A percentile compares a stretch with the other conserved stretches of the same genome.
Evolutionary conservation across 1,139 yeast species (phyloP).

Genomic region (Protomyces pachydermus): DNA sequence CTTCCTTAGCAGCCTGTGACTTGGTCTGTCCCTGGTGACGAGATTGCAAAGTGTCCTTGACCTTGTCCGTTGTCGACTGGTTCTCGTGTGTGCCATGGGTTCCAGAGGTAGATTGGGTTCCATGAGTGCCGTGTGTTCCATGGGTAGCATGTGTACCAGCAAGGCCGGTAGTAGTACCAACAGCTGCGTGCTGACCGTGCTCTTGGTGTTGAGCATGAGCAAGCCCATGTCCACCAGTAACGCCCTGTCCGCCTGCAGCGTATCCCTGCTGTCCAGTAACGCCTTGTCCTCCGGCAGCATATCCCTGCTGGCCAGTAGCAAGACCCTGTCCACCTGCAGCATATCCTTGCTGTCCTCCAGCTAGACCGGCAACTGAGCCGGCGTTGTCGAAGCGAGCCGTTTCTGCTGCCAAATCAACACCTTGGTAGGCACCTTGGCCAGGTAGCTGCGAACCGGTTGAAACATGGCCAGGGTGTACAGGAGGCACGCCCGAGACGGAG

Average conservation of each 20-base stretch:
- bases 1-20: conserved; percentile 16
- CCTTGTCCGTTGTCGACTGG: conserved; percentile 8
- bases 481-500: not conserved
- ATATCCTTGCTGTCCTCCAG: not conserved
- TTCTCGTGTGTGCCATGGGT: conserved; percentile 5
- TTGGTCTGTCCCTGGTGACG: conserved; percentile 11
- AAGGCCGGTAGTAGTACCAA: not conserved
- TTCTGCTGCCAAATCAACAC: conserved; percentile 21
- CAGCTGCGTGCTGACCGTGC: no score
- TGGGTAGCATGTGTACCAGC: conserved; percentile 3
- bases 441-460: conserved; percentile 16
- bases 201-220: not conserved
- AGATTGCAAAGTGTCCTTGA: conserved; percentile 5
- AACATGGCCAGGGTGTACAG: conserved; percentile 15
- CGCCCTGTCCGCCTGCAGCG: not conserved
- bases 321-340: not conserved
- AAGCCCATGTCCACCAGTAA: not conserved
- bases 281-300: not conserved
- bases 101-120: not conserved
- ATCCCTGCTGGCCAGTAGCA: not conserved
- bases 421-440: conserved; percentile 7
- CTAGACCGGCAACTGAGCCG: not conserved
- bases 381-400: conserved; percentile 26
- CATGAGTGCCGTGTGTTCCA: conserved; percentile 14
- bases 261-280: not conserved